Conservation (phyloP, 495 filamentous ascomycete species). For the Tuber magnatum region DNA sequence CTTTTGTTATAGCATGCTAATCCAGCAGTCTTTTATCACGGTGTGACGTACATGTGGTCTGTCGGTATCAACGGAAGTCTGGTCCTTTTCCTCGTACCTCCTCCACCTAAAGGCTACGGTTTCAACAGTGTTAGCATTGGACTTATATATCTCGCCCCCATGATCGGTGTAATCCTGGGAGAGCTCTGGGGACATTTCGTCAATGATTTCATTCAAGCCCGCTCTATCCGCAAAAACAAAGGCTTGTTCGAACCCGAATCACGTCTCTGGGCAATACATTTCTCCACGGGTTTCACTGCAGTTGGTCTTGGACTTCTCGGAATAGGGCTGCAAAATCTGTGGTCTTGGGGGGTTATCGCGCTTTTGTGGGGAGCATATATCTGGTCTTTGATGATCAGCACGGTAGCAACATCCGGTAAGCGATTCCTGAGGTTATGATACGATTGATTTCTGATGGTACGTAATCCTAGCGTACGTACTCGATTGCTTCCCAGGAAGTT, state of each 20-base stretch:
- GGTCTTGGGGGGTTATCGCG: conserved; percentile 31
- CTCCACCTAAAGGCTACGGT: conserved; percentile 27
- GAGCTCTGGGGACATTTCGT: conserved; percentile 37
- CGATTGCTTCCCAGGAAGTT: conserved; percentile 34
- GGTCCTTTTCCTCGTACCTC: conserved; percentile 26
- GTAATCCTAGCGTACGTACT: conserved; percentile 24
- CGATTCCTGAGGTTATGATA: not conserved
- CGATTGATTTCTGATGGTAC: not conserved
- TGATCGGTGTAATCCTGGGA: conserved; percentile 29
- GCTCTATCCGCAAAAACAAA: conserved; percentile 17
- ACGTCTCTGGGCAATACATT: conserved; percentile 28
- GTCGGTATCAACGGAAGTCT: conserved; percentile 38
- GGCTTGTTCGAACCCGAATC: conserved; percentile 31
- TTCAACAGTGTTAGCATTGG: conserved; percentile 24
- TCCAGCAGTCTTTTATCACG: conserved; percentile 28
- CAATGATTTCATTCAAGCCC: conserved; percentile 31
- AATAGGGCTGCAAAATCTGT: conserved; percentile 16
- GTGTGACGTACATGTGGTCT: conserved; percentile 34
- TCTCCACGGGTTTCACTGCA: conserved; percentile 20
- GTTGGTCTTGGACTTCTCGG: conserved; percentile 27
- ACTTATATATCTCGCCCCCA: conserved; percentile 35
- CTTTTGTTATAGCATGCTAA: conserved; percentile 4
- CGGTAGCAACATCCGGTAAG: conserved; percentile 30
- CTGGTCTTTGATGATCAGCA: conserved; percentile 32
- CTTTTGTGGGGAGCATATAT: conserved; percentile 36